phyloP scores from a whole-genome alignment of 164 flowering plant species.

The Macadamia tetraphylla region DNA sequence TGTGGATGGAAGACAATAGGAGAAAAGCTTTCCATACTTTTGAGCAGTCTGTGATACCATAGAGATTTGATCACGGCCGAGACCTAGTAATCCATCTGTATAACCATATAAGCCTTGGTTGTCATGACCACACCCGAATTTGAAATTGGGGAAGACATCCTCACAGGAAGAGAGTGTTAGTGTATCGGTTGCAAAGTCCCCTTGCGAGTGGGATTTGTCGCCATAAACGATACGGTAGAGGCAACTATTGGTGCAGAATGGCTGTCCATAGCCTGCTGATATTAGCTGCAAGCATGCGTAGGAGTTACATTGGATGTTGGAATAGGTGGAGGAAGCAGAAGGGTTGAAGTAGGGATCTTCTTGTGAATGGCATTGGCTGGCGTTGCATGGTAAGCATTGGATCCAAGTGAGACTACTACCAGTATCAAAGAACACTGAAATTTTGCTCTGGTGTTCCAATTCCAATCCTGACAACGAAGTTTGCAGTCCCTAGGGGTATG shows the following conservation, averaged over 20 bases:
- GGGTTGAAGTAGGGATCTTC: slow-evolving; percentile 22
- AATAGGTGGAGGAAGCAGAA: slow-evolving; percentile 17
- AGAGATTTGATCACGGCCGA: too few species aligned
- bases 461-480: not conserved
- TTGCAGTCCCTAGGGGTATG: not conserved
- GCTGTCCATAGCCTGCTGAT: too few species aligned
- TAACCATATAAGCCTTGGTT: not conserved
- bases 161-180: slow-evolving; percentile 5
- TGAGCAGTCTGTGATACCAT: too few species aligned
- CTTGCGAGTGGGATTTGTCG: slow-evolving; percentile 1
- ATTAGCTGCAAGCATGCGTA: too few species aligned
- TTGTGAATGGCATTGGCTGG: slow-evolving; percentile 13
- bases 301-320: slow-evolving; percentile 12
- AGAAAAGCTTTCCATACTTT: too few species aligned
- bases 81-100: too few species aligned
- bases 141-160: not conserved
- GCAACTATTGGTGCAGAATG: not conserved
- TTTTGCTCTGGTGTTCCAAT: not conserved
- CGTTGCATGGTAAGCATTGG: slow-evolving; percentile 15
- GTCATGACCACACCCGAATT: slow-evolving; percentile 5
- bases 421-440: not conserved
- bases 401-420: too few species aligned
- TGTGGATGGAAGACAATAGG: too few species aligned
- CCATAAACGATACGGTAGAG: not conserved
- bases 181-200: not conserved